Base-by-base conservation (phyloP, 768 basidiomycete species). In the Suillus placidus region DNA sequence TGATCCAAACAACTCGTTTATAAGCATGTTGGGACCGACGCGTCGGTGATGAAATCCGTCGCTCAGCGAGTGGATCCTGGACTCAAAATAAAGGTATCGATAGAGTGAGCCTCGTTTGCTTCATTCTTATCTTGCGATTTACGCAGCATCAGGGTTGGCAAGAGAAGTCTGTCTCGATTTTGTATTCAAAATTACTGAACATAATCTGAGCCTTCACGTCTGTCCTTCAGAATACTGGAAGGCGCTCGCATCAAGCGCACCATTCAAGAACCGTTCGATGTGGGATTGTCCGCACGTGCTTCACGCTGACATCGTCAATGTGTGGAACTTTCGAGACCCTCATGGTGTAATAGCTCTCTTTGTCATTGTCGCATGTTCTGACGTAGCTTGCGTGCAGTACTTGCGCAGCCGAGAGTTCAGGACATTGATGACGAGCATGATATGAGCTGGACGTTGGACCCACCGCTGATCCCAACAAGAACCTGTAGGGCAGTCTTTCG, bases 281-380 rank as follows among this genome's bases (percentile, higher is more conserved):
- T 26, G 1, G 2, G 1, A 23, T 13, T 72, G 71, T 55, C 49
- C 71, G 0, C 40, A 66, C 6, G 62, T 69, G 14, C 64, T 71
- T 26, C 26, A 26, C 26, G 2, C 26, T 26, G 26, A 26, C 26
- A 26, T 26, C 26, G 26, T 26, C 26, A 13, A 38, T 2, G 58
- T 65, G 14, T 72, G 71, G 71, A 72, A 72, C 52, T 68, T 72
- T 47, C 26, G 34, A n/a, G 66, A 67, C 56, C 61, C 61, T 18
- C 26, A 30, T 18, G 14, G 51, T 23, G 61, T 62, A 62, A 23
- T 45, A 20, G 9, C 30, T 32, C 4, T 35, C 12, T 6, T 10
- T 49, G 43, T 35, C 9, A 6, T 51, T 32, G 8, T 61, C n/a
- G 16, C 30, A 26, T 62, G 34, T 30, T 12, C 42, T 62, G 20